A percentile compares a stretch with the other conserved stretches of the same genome.
Evolutionary conservation across 2,329 filamentous ascomycete genomes (phyloP).

Genomic region (Endocalyx cinctus): DNA sequence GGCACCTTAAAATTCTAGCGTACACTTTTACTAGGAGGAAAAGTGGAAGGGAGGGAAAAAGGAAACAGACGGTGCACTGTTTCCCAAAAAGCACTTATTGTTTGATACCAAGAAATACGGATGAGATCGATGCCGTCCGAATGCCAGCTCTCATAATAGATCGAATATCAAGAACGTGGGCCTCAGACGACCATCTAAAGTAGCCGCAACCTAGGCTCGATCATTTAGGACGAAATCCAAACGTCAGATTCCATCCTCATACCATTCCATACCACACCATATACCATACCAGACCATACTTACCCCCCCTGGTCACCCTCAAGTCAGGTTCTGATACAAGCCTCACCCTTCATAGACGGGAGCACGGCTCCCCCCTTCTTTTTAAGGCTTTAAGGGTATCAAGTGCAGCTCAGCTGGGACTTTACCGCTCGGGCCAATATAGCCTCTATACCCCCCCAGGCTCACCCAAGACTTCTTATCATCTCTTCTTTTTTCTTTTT

Average conservation of each 20-base stretch:
- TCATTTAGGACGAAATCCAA: constrained; percentile 30
- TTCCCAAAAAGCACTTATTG: constrained; percentile 4
- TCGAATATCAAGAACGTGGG: constrained; percentile 46
- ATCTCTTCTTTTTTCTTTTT: constrained; percentile 28
- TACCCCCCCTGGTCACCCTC: too few relatives aligned
- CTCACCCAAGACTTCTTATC: constrained; percentile 7
- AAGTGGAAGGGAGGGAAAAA: too few relatives aligned
- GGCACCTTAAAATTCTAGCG: too few relatives aligned
- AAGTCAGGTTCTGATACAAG: constrained; percentile 40
- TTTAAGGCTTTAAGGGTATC: constrained; percentile 23
- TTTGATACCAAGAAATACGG: constrained; percentile 11
- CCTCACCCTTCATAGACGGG: constrained; percentile 31
- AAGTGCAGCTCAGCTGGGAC: constrained; percentile 21
- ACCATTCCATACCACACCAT: constrained; percentile 28
- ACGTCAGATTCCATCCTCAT: constrained; percentile 32
- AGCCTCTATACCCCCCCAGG: constrained; percentile 24
- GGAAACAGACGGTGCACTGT: too few relatives aligned
- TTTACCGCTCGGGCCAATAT: too few relatives aligned
- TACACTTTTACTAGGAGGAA: too few relatives aligned
- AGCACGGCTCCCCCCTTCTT: constrained; percentile 22
- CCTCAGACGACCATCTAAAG: constrained; percentile 42
- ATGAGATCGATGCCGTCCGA: constrained; percentile 40
- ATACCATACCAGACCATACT: too few relatives aligned
- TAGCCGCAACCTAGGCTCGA: constrained; percentile 33
- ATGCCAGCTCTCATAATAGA: constrained; percentile 52